Percentiles rank a stretch among this genome's conserved stretches.
phyloP scores from a whole-genome alignment of 768 basidiomycete species.

The Crassisporium funariophilum region DNA sequence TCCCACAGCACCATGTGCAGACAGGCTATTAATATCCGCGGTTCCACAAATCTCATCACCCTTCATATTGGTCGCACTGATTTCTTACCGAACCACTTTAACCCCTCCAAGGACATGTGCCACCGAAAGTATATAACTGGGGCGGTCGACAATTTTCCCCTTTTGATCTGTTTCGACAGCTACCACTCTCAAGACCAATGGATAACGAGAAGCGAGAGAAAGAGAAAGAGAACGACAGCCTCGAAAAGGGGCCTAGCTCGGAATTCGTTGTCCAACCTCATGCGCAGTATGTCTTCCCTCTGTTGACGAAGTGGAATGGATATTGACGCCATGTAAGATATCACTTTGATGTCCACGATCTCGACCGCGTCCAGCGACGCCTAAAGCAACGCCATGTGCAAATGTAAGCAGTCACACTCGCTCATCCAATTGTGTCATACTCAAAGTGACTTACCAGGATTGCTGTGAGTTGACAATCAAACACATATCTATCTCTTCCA shows the following conservation, averaged over 20 bases:
- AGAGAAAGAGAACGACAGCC: slow-evolving; percentile 18
- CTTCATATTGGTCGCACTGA: not conserved
- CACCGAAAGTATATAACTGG: not conserved
- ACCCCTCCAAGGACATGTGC: not conserved
- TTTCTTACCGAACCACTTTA: not conserved
- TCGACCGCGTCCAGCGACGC: slow-evolving; percentile 71
- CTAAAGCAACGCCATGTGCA: slow-evolving; percentile 81
- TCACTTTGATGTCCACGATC: slow-evolving; percentile 60
- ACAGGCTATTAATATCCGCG: no score
- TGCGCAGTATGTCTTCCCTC: slow-evolving; percentile 18
- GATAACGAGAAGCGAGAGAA: slow-evolving; percentile 18
- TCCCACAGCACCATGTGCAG: no score
- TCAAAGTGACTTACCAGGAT: slow-evolving; percentile 42
- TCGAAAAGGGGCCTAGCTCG: slow-evolving; percentile 20
- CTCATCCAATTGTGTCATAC: not conserved
- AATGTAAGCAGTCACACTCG: slow-evolving; percentile 48
- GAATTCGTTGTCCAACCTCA: slow-evolving; percentile 11
- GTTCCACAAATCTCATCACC: no score
- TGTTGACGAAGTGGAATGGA: not conserved
- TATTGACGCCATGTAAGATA: slow-evolving; percentile 25
- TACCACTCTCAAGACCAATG: slow-evolving; percentile 17
- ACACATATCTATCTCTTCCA: not conserved
- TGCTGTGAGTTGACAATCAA: slow-evolving; percentile 46
- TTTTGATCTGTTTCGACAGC: slow-evolving; percentile 6
- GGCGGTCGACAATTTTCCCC: slow-evolving; percentile 4